Evolutionary conservation across 345 rosid genomes (phyloP), one percentile per base, ranked within the genome.

Genomic region (Eucalyptus microcorys): DNA sequence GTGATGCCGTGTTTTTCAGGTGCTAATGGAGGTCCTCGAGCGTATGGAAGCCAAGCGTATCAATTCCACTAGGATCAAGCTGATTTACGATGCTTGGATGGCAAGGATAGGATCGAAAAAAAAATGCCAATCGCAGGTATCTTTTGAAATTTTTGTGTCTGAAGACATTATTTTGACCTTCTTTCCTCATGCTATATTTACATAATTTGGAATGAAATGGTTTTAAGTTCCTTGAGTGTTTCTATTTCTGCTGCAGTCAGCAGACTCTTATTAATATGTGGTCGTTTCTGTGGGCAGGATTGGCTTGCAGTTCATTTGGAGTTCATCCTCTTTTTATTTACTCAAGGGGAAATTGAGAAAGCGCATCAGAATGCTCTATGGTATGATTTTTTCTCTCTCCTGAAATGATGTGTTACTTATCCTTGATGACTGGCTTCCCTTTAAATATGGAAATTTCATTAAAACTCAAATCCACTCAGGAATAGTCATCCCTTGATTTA

Each of bases 31-130:
- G 89, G 90, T 96, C 87, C 90, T 95, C 30, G 90, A 91, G 87
- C 96, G 87, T 90, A 87, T 93, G 68, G 89, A 92, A 42, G 87
- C 90, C 87, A 91, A 88, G 14, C 48, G 59, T 34, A 76, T 90
- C 49, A 91, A 90, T 57, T 76, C 91, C 16, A 88, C 59, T 15
- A 91, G 92, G 87, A 92, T 97, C 89, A 90, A 89, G 79, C 76
- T 88, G 86, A 90, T 94, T 15, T 97, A 92, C 87, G 96, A 94
- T 91, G 93, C 92, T 88, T 96, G 98, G 99, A 95, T 93, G 92
- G 89, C 94, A 89, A 93, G 94, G 94, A 95, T 93, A 88, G 95
- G 93, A 68, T 88, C 92, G 49, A 86, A 45, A 66, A 90, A 43
- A 83, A 90, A 89, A 49, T 88, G 86, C 68, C 80, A 89, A 80